Evolutionary conservation across 176 grass and related monocot genomes (phyloP), one percentile per base, ranked within the genome.

Genomic region (Typha latifolia): DNA sequence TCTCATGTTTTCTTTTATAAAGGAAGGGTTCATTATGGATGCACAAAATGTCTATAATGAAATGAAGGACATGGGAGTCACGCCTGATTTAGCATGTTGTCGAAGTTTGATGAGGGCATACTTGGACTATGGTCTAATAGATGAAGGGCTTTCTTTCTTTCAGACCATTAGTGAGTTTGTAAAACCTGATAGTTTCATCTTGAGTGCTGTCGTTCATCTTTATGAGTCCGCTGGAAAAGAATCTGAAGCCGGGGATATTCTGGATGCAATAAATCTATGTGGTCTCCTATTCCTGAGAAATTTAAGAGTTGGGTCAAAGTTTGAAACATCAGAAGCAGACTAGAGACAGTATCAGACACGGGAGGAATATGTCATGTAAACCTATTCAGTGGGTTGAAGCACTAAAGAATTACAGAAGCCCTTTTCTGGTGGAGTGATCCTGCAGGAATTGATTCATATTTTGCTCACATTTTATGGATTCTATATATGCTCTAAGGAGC

Each of bases 81-180:
- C 23, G 56, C 78, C 81, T 69, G 85, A 92, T 53, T 62, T 92
- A 51, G 78, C 85, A 3, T 97, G 83, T 69, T 87, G 83, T 62
- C 66, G 94, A 55, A 69, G 72, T 26, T 90, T 92, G 89, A 97
- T 92, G 94, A 89, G 89, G 76, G 70, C 69, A 14, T 87, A 80
- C 48, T 49, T 97, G 49, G 78, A 97, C 12, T 49, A 78, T 12
- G 85, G 85, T 18, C 79, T 70, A 16, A 37, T 90, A 3, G 70
- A 83, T 5, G 68, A 92, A 26, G 94, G 83, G 27, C 76, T 97
- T 71, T 71, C 73, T 5, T 76, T 97, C 29, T 92, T 87, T 18
- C 81, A 92, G 77, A 79, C 15, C n/a, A 70, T 66, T 2, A 24
- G 66, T 0, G 22, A 47, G 3, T 82, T 24, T 14, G 50, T 90